A percentile compares a stretch with the other conserved stretches of the same genome.
Evolutionary conservation across 768 basidiomycete genomes (phyloP).

Genomic region (Psilocybe cubensis): DNA sequence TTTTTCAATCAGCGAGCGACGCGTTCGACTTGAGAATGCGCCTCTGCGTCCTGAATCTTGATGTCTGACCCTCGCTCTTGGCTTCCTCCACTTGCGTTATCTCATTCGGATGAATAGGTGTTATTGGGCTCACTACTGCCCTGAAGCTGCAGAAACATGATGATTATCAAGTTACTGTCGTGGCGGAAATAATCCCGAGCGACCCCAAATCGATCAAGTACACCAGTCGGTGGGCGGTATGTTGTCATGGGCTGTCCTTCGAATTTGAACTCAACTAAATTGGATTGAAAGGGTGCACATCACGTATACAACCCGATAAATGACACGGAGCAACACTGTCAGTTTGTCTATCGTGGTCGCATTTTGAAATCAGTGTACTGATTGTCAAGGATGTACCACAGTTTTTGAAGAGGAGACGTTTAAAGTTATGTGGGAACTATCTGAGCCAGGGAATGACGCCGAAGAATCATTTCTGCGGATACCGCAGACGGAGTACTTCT

Average conservation of each 20-base stretch:
- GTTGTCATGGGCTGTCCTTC: slow-evolving; percentile 23
- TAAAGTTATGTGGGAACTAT: slow-evolving; percentile 74
- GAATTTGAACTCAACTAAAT: neutral
- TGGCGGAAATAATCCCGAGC: slow-evolving; percentile 73
- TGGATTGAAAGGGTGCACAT: slow-evolving; percentile 69
- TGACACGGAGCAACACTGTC: slow-evolving; percentile 60
- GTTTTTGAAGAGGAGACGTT: slow-evolving; percentile 77
- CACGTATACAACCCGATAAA: slow-evolving; percentile 65
- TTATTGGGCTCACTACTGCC: slow-evolving; percentile 79
- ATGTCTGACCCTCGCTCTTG: neutral
- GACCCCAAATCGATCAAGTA: slow-evolving; percentile 77
- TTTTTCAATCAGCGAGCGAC: neutral
- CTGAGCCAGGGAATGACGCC: slow-evolving; percentile 54
- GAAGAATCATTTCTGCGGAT: slow-evolving; percentile 70
- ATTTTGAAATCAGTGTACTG: neutral
- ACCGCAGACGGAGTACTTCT: slow-evolving; percentile 63
- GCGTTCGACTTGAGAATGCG: neutral
- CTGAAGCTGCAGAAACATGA: slow-evolving; percentile 67
- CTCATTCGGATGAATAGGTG: slow-evolving; percentile 48
- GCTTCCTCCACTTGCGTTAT: neutral
- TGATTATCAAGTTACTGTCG: slow-evolving; percentile 64
- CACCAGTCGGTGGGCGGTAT: slow-evolving; percentile 83
- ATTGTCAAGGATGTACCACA: slow-evolving; percentile 27
- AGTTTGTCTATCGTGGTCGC: slow-evolving; percentile 12
- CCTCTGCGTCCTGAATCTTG: neutral